These are phyloP conservation scores for Phaeosphaeria sp. DNA, from an alignment of 2,329 filamentous ascomycete genomes.

Conservation along the genomic window DNA sequence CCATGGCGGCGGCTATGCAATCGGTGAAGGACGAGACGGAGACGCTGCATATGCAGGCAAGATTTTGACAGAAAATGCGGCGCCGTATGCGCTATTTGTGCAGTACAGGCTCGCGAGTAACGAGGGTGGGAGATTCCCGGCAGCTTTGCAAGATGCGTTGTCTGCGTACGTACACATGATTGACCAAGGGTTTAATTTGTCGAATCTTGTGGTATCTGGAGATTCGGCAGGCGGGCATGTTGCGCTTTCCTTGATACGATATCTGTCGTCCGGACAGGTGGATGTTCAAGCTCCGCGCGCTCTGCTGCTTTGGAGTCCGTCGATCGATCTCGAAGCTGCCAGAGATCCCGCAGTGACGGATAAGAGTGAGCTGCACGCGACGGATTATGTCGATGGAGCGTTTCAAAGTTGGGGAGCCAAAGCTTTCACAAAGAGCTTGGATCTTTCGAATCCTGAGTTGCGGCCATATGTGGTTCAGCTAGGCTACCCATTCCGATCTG, in stretches of 20 bases:
- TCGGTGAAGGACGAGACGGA: not conserved
- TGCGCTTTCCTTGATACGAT: slow-evolving; percentile 8
- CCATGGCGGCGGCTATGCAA: not conserved
- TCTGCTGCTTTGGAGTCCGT: not conserved
- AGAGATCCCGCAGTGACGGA: not conserved
- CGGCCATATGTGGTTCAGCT: not conserved
- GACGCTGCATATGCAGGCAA: not conserved
- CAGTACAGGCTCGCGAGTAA: not conserved
- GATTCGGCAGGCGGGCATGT: slow-evolving; percentile 32
- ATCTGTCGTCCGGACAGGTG: not conserved
- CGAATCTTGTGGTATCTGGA: slow-evolving; percentile 12
- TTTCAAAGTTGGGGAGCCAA: not conserved
- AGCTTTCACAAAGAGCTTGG: not conserved
- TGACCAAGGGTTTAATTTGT: not conserved
- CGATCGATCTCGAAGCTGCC: not conserved
- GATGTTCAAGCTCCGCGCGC: not conserved
- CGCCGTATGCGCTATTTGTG: not conserved
- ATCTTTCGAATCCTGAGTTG: not conserved
- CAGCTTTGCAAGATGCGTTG: slow-evolving; percentile 1
- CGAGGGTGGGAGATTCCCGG: not conserved
- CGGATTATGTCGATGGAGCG: not conserved
- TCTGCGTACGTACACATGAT: not conserved
- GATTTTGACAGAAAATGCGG: not conserved
- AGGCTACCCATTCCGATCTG: not conserved
- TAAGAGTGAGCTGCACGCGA: not conserved